A percentile compares a stretch with the other conserved stretches of the same genome.
Evolutionary conservation across 106 monocot species (phyloP).

Genomic region (Iris macrosiphon): DNA sequence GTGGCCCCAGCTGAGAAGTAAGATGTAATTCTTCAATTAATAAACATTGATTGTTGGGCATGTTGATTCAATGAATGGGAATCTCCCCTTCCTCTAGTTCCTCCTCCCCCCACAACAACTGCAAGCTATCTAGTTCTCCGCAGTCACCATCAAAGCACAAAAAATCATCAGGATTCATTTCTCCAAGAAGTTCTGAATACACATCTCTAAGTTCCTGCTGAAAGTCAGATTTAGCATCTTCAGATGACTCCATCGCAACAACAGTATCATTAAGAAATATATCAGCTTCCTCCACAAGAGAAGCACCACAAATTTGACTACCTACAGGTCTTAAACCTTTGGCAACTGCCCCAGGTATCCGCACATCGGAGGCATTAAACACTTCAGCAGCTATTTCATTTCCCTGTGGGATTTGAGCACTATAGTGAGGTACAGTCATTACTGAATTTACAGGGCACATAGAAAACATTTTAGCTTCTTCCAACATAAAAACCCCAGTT

Average conservation of each 20-base stretch:
- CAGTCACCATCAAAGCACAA: constrained; percentile 60
- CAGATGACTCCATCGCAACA: not conserved
- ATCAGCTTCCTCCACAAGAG: not conserved
- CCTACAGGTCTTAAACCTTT: not conserved
- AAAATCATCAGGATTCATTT: constrained; percentile 65
- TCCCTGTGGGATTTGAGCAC: not conserved
- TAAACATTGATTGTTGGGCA: not conserved
- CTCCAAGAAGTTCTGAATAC: constrained; percentile 36
- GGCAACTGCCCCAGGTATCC: not conserved
- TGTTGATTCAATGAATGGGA: constrained; percentile 10
- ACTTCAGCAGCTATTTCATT: no score
- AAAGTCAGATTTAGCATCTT: constrained; percentile 20
- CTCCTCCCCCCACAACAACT: constrained; percentile 16
- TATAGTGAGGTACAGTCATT: no score
- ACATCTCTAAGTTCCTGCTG: constrained; percentile 39
- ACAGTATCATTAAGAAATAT: not conserved
- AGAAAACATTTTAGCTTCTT: constrained; percentile 2
- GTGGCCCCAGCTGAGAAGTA: not conserved
- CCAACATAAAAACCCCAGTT: not conserved
- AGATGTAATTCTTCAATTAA: not conserved
- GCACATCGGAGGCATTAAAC: no score
- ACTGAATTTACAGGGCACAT: not conserved
- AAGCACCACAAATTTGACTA: not conserved
- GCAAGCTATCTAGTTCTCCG: constrained; percentile 10
- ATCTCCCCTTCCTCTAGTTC: constrained; percentile 91